phyloP scores from a whole-genome alignment of 2,329 filamentous ascomycete species.

The Colletotrichum phormii region DNA sequence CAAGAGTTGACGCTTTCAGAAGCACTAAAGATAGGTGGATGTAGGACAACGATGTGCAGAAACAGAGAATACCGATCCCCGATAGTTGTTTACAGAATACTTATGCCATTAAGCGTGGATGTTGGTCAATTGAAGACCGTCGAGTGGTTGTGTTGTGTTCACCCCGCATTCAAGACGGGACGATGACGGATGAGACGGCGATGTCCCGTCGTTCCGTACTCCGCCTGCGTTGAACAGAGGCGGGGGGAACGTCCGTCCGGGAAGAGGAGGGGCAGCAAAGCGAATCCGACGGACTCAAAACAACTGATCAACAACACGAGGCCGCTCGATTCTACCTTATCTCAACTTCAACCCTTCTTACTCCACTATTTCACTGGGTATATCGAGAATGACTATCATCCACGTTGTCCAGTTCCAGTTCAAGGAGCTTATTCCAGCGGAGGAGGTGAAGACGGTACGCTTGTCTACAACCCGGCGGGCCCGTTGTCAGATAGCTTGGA shows the following conservation, averaged over 20 bases:
- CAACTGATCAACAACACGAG: not conserved
- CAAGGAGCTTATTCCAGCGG: conserved; percentile 60
- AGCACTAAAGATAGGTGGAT: not conserved
- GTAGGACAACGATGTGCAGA: not conserved
- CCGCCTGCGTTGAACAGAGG: not conserved
- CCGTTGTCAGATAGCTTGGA: too few relatives aligned
- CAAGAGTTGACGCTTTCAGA: too few relatives aligned
- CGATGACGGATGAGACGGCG: conserved; percentile 4
- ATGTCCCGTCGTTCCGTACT: not conserved
- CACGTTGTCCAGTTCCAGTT: conserved; percentile 78
- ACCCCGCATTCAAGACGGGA: not conserved
- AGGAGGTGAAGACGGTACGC: conserved; percentile 67
- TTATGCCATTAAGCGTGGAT: not conserved
- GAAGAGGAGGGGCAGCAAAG: too few relatives aligned
- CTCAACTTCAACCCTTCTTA: not conserved
- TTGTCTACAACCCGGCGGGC: too few relatives aligned
- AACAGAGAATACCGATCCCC: too few relatives aligned
- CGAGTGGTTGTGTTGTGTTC: not conserved
- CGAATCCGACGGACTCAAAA: not conserved
- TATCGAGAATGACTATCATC: conserved; percentile 66
- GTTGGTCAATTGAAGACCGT: not conserved
- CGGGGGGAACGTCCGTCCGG: not conserved
- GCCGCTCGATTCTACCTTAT: not conserved
- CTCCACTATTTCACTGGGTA: not conserved
- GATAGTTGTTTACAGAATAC: too few relatives aligned